Evolutionary conservation across 345 rosid genomes (phyloP), one percentile per base, ranked within the genome.

Genomic region (Aurinia saxatilis): DNA sequence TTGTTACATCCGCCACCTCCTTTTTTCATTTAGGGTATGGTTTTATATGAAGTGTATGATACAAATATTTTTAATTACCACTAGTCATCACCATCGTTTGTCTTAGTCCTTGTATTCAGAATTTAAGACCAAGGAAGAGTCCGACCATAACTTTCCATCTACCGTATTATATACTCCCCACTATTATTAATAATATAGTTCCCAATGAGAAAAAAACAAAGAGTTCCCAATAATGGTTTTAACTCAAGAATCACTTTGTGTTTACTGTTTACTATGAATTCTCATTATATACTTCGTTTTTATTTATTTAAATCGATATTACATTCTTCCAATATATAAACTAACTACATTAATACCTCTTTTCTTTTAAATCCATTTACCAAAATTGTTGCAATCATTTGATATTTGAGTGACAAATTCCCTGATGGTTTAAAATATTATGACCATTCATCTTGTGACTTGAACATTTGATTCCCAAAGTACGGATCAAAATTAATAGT

Each of bases 61-160:
- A n/a, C n/a, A n/a, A n/a, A n/a, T n/a, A n/a, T n/a, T n/a, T n/a
- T n/a, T n/a, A n/a, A n/a, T n/a, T n/a, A n/a, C n/a, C n/a, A 8
- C 30, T 31, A 7, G 53, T 41, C 51, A 29, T 29, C 39, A 36
- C n/a, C 41, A 18, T 33, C 4, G 8, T 12, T 39, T 39, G 65
- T 19, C 49, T 36, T 47, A 25, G 34, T 66, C 27, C 36, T 35
- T 46, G 25, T 55, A 17, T 2, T 57, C 10, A 12, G 17, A 25
- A 8, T 37, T n/a, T 39, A 29, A 2, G 31, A 27, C 23, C 16
- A 5, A 30, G n/a, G 56, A 49, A 67, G 19, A 10, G 7, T 67
- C 31, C 29, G 39, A 31, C 65, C 25, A 30, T 29, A 25, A 57
- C 65, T 67, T 56, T 66, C 70, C 45, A 21, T 19, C 57, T 31